phyloP scores from a whole-genome alignment of 345 rosid species.

The Hibiscus tridactylites region DNA sequence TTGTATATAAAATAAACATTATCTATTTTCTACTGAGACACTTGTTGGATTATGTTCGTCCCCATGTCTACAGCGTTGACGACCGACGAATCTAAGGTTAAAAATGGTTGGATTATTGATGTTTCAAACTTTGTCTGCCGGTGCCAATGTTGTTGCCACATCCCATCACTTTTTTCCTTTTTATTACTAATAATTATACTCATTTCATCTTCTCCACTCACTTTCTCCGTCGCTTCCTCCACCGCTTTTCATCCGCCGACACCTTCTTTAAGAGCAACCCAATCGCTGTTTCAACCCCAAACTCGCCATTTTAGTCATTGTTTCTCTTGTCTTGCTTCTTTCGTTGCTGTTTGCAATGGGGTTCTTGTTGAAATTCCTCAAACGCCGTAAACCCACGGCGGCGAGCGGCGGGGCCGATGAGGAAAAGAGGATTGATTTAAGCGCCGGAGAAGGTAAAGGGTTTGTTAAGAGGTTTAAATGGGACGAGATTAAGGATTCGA shows the following conservation, averaged over 20 bases:
- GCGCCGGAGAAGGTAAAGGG: constrained; percentile 3
- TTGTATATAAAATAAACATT: no score
- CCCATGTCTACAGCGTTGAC: background rate
- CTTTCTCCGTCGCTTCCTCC: constrained; percentile 13
- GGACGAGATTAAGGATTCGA: constrained; percentile 44
- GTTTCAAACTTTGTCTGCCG: constrained; percentile 17
- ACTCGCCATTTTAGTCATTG: background rate
- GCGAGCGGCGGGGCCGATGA: constrained; percentile 4
- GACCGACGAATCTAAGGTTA: background rate
- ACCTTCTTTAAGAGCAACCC: constrained; percentile 12
- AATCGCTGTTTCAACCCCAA: constrained; percentile 1
- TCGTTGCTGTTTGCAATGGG: constrained; percentile 27
- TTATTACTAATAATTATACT: background rate
- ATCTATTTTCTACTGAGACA: no score
- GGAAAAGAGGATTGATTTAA: background rate
- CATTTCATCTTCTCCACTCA: constrained; percentile 9
- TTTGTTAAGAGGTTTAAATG: constrained; percentile 33
- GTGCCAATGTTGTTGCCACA: background rate
- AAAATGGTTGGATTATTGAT: background rate
- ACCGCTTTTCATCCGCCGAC: constrained; percentile 10
- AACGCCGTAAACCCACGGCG: background rate
- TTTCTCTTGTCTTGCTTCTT: constrained; percentile 4
- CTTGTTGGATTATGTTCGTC: background rate
- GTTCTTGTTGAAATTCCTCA: constrained; percentile 30
- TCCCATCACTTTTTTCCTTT: constrained; percentile 5